phyloP scores from a whole-genome alignment of 2,329 filamentous ascomycete genomes.

The Mollisiaceae sp. region DNA sequence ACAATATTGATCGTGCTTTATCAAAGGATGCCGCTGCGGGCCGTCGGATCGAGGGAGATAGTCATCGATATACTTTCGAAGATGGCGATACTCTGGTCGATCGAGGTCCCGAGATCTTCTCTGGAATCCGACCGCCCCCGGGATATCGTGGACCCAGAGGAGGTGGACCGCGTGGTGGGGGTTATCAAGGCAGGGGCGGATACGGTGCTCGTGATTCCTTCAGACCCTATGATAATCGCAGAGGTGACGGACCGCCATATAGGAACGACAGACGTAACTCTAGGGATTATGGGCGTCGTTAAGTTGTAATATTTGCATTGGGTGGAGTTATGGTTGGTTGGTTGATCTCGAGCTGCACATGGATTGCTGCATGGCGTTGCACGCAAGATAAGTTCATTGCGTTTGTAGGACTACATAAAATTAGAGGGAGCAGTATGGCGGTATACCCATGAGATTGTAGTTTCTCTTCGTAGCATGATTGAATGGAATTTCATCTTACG shows the following conservation, averaged over 20 bases:
- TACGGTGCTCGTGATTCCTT: conserved; percentile 17
- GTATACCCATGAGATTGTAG: background rate
- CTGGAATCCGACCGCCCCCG: conserved; percentile 64
- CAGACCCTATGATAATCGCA: conserved; percentile 14
- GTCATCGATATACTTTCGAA: conserved; percentile 74
- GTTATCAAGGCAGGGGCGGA: conserved; percentile 28
- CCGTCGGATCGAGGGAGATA: conserved; percentile 48
- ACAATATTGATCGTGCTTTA: conserved; percentile 55
- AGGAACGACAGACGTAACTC: conserved; percentile 25
- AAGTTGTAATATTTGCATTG: conserved; percentile 16
- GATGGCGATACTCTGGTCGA: conserved; percentile 70
- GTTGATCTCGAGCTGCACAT: conserved; percentile 1
- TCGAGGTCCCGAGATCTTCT: conserved; percentile 72
- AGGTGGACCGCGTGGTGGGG: conserved; percentile 40
- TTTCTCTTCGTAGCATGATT: background rate
- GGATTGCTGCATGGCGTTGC: background rate
- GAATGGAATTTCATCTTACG: background rate
- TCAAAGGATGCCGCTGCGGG: conserved; percentile 45
- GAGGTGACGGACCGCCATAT: conserved; percentile 17
- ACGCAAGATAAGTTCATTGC: background rate
- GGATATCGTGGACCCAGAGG: conserved; percentile 45
- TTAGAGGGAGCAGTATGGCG: background rate
- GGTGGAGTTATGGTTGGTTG: conserved; percentile 15
- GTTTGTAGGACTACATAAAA: conserved; percentile 21
- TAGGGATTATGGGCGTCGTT: conserved; percentile 32